These are phyloP conservation scores for Arachis stenosperma DNA, from an alignment of 306 rosid genomes.

Conservation along the genomic window DNA sequence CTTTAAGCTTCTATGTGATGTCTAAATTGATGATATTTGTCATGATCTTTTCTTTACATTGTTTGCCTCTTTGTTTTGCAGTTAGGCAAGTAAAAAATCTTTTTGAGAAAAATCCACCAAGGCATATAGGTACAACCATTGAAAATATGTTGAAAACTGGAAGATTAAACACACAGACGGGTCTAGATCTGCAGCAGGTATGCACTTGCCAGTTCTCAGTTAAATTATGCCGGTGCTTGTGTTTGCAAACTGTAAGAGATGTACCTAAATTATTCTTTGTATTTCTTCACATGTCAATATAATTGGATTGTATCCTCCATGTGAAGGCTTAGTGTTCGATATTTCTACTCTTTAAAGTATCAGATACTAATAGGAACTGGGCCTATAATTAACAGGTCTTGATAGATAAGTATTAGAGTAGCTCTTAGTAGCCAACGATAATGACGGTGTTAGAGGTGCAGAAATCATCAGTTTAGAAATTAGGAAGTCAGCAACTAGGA, in stretches of 20 bases:
- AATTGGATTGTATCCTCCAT: background rate
- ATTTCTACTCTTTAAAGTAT: background rate
- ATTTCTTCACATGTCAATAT: background rate
- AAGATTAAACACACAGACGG: constrained; percentile 60
- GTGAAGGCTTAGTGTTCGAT: constrained; percentile 1
- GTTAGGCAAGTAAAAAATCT: constrained; percentile 62
- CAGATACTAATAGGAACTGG: background rate
- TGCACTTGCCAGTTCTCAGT: constrained; percentile 31
- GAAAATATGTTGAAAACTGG: constrained; percentile 88
- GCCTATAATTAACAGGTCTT: background rate
- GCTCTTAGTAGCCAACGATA: background rate
- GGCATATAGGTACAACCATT: constrained; percentile 53
- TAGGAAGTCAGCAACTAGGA: background rate
- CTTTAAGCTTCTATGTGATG: background rate
- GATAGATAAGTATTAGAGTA: background rate
- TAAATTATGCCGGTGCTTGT: constrained; percentile 21
- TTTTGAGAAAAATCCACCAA: constrained; percentile 63
- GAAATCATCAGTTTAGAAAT: background rate
- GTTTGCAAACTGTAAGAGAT: constrained; percentile 11
- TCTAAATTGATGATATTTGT: constrained; percentile 19
- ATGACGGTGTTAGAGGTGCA: background rate
- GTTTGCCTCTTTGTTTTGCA: constrained; percentile 44
- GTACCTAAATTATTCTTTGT: background rate
- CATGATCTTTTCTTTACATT: constrained; percentile 23
- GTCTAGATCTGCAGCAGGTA: constrained; percentile 97